A percentile compares a stretch with the other conserved stretches of the same genome.
Evolutionary conservation across 371 early-diverging fungal genomes (phyloP).

Genomic region (Mycotypha africana): DNA sequence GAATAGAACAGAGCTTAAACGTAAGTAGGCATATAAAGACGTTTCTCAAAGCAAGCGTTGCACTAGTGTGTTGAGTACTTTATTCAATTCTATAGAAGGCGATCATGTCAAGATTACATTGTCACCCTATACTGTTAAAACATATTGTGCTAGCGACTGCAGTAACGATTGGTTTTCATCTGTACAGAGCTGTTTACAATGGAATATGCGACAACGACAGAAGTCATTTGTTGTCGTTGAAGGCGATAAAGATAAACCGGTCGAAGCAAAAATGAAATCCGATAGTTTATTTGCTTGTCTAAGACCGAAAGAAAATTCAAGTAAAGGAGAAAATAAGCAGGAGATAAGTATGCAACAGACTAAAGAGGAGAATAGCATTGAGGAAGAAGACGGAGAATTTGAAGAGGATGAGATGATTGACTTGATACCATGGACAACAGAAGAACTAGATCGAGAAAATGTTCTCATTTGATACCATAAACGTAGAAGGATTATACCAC

Average conservation of each 20-base stretch:
- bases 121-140: conserved; percentile 83
- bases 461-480: no score
- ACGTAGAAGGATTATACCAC: no score
- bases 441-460: conserved; percentile 12
- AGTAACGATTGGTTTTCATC: conserved; percentile 84
- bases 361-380: background rate
- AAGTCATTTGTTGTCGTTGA: conserved; percentile 62
- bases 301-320: background rate
- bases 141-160: conserved; percentile 37
- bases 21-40: no score
- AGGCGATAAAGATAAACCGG: background rate
- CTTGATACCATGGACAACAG: conserved; percentile 20
- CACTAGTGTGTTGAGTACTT: no score
- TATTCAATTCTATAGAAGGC: no score
- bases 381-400: no score
- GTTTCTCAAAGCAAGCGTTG: no score
- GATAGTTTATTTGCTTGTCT: conserved; percentile 18
- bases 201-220: conserved; percentile 81
- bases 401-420: no score
- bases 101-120: conserved; percentile 85
- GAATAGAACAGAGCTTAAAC: conserved; percentile 73
- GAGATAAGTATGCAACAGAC: background rate
- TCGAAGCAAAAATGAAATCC: background rate
- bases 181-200: conserved; percentile 69
- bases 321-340: background rate